These are phyloP conservation scores for Paracorniculantispora psalliotae DNA, from an alignment of 2,329 filamentous ascomycete species.

Conservation along the genomic window DNA sequence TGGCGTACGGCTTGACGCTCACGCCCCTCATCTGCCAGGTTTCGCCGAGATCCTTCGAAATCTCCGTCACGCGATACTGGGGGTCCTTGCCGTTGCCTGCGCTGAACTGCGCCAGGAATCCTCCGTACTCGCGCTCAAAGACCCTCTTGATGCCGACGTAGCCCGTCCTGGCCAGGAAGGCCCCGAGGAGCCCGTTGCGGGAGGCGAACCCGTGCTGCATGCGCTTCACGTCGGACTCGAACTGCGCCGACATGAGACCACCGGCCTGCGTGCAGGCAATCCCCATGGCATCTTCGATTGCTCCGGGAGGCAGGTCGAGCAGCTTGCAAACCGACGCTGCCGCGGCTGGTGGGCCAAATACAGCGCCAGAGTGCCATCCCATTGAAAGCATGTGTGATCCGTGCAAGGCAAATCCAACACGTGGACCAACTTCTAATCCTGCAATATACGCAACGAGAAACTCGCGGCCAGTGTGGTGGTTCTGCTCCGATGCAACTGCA, in stretches of 20 bases:
- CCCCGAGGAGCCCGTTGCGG: conserved; percentile 36
- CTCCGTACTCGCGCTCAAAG: conserved; percentile 37
- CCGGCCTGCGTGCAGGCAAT: conserved; percentile 36
- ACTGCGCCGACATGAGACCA: conserved; percentile 38
- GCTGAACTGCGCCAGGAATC: conserved; percentile 36
- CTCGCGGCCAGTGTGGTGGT: conserved; percentile 20
- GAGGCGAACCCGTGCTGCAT: conserved; percentile 43
- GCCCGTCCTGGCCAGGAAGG: conserved; percentile 31
- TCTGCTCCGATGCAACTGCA: not conserved
- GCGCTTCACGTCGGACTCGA: conserved; percentile 37
- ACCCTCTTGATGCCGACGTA: conserved; percentile 39
- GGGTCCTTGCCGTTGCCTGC: conserved; percentile 21
- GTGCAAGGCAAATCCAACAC: conserved; percentile 32
- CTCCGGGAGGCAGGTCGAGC: conserved; percentile 23
- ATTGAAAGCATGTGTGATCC: conserved; percentile 32
- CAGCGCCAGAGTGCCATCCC: conserved; percentile 37
- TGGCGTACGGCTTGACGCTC: conserved; percentile 33
- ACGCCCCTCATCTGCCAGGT: conserved; percentile 31
- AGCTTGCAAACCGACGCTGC: conserved; percentile 28
- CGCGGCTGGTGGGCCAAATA: conserved; percentile 33
- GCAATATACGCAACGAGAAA: conserved; percentile 32
- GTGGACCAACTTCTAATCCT: conserved; percentile 36
- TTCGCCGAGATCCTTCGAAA: conserved; percentile 27
- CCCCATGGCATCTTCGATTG: conserved; percentile 32
- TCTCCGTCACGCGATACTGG: not conserved